Evolutionary conservation across 208 protist species (phyloP).

Genomic region (Crithidia expoeki): DNA sequence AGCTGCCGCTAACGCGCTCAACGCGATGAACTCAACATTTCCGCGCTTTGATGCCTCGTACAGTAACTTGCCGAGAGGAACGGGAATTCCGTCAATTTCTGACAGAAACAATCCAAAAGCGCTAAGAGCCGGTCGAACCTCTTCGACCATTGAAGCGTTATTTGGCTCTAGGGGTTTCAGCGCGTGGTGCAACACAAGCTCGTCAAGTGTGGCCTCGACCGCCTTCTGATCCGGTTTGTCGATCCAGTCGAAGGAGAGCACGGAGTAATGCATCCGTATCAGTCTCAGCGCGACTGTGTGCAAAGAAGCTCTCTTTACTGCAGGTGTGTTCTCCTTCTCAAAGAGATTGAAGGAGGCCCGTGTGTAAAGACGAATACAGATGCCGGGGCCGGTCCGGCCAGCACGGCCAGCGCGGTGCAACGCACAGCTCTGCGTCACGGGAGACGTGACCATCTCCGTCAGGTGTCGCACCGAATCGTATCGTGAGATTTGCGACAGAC

Average conservation of each 20-base stretch:
- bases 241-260: conserved; percentile 26
- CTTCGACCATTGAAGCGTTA: no score
- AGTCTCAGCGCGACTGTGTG: conserved; percentile 12
- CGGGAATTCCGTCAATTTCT: not conserved
- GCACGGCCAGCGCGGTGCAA: conserved; percentile 98
- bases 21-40: conserved; percentile 1
- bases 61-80: conserved; percentile 15
- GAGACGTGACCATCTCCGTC: conserved; percentile 92
- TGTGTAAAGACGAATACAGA: conserved; percentile 95
- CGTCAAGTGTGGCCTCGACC: conserved; percentile 6
- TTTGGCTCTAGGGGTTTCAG: not conserved
- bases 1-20: conserved; percentile 10
- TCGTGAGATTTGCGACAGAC: conserved; percentile 96
- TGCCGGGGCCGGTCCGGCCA: conserved; percentile 94
- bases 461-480: conserved; percentile 92
- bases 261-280: not conserved
- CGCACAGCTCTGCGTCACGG: conserved; percentile 97
- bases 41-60: not conserved
- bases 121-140: not conserved
- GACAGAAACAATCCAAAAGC: conserved; percentile 14
- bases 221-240: conserved; percentile 8
- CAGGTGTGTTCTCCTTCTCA: conserved; percentile 59
- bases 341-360: conserved; percentile 50
- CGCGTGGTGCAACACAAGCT: conserved; percentile 2
- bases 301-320: conserved; percentile 64